Percentiles rank a stretch among this genome's conserved stretches.
Evolutionary conservation across 2,329 filamentous ascomycete genomes (phyloP).

Genomic region (Huntiella bhutanensis): DNA sequence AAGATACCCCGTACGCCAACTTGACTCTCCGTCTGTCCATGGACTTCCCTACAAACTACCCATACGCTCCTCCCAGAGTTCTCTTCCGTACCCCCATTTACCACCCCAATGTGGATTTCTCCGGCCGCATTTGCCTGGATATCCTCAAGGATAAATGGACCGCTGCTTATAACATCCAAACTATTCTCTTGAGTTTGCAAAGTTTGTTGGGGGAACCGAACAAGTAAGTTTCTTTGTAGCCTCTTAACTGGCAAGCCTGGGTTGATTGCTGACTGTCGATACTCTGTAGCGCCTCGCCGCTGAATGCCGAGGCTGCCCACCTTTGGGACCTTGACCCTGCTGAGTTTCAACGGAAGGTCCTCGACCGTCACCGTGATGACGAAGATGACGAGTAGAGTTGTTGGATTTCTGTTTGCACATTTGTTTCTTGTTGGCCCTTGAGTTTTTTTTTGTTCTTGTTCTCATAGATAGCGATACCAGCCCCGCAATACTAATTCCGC

Average conservation of each 20-base stretch:
- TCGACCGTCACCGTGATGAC: slow-evolving; percentile 43
- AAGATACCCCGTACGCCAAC: slow-evolving; percentile 75
- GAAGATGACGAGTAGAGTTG: slow-evolving; percentile 25
- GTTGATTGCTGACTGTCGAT: slow-evolving; percentile 12
- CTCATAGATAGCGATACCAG: too few relatives aligned
- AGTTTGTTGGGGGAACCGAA: slow-evolving; percentile 93
- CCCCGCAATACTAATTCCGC: too few relatives aligned
- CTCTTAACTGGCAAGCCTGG: not conserved
- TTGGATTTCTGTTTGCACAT: too few relatives aligned
- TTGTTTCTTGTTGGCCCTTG: too few relatives aligned
- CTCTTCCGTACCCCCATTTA: slow-evolving; percentile 98
- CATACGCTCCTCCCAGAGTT: slow-evolving; percentile 76
- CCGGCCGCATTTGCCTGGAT: slow-evolving; percentile 87
- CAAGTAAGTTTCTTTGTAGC: slow-evolving; percentile 49
- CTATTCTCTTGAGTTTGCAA: slow-evolving; percentile 79
- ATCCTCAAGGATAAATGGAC: slow-evolving; percentile 99
- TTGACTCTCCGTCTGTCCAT: slow-evolving; percentile 86
- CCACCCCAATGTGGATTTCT: slow-evolving; percentile 97
- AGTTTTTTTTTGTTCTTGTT: too few relatives aligned
- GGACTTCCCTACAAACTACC: slow-evolving; percentile 79
- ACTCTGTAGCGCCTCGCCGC: slow-evolving; percentile 54
- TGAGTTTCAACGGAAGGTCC: slow-evolving; percentile 67
- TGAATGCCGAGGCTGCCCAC: slow-evolving; percentile 91
- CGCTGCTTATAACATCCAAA: slow-evolving; percentile 90
- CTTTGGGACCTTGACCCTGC: slow-evolving; percentile 79